Base-by-base conservation (phyloP, 2,329 filamentous ascomycete species). In the Fusarium subtropicale region DNA sequence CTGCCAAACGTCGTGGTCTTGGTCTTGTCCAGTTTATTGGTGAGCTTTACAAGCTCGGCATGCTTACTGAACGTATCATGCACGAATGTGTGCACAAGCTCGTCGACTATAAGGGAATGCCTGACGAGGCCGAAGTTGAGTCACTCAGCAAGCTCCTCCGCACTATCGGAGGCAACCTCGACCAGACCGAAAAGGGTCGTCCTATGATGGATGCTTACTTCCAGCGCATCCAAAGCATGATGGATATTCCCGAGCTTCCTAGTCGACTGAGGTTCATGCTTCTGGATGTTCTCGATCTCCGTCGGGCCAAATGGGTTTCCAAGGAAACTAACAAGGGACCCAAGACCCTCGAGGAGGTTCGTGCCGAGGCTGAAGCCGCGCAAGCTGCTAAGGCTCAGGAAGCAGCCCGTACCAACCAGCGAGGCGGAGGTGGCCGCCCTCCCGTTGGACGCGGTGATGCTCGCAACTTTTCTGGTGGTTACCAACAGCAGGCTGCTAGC, bases 51-150 rank as follows among this genome's bases (percentile, higher is more conserved):
- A 99, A 98, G 86, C 90, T 99, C 65, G 91, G 92, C 79, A 99
- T 99, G 96, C 88, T 99, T 80, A 99, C 96, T 66, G 93, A 97
- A 81, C 92, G 95, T 79, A 99, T 99, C 82, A 99, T 99, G 96
- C 95, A 99, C 84, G 93, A 97, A 82, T 99, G 96, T 87, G 94
- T 99, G 30, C 91, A 94, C 84, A 97, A 97, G 82, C 88, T 99
- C 69, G 92, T 99, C 72, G 95, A 99, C 82, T 98, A 97, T 81
- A 91, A 95, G 77, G 94, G 93, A 66, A 84, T 93, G 65, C 96
- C 96, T 45, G 96, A 99, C 74, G 96, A 99, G 82, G 92, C 95
- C 56, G 94, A 97, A 80, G 91, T 99, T 64, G 96, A 99, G 86
- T 97, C 93, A 73, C 89, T 99, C 81, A 94, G 91, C 75, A 97